Evolutionary conservation across 148 eudicot species (phyloP).

Genomic region (Amaranthus hypochondriacus): DNA sequence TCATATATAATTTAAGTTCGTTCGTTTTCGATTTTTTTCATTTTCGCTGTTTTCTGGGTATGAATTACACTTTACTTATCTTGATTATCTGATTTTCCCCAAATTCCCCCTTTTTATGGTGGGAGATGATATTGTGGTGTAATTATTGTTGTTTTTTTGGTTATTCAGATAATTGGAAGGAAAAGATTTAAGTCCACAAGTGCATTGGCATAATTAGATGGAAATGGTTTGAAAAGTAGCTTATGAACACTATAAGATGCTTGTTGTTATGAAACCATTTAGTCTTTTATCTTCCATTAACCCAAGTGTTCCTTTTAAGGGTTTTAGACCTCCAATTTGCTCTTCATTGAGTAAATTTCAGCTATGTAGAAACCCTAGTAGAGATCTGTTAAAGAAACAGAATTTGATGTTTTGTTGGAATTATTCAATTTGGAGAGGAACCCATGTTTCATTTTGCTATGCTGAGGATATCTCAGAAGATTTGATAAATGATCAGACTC

Average conservation of each 20-base stretch:
- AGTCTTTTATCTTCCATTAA: conserved; percentile 18
- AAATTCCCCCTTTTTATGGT: background rate
- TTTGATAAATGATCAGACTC: conserved; percentile 25
- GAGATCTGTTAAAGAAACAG: conserved; percentile 17
- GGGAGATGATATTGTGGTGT: conserved; percentile 1
- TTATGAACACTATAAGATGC: conserved; percentile 28
- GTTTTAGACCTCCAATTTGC: conserved; percentile 4
- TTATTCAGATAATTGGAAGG: conserved; percentile 16
- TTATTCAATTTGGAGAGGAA: conserved; percentile 26
- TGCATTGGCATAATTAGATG: conserved; percentile 4
- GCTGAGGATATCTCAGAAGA: conserved; percentile 41
- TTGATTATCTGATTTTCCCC: too few relatives aligned
- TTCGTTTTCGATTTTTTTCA: background rate
- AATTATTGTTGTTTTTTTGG: background rate
- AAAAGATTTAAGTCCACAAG: background rate
- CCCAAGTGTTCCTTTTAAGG: background rate
- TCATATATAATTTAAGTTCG: too few relatives aligned
- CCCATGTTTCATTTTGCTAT: conserved; percentile 47
- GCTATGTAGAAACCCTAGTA: conserved; percentile 27
- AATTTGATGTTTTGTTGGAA: conserved; percentile 23
- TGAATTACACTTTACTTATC: background rate
- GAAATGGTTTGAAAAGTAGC: conserved; percentile 10
- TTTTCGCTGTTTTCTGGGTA: background rate
- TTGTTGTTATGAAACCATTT: conserved; percentile 24
- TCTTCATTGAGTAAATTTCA: conserved; percentile 16